Conservation (phyloP, 2,329 filamentous ascomycete species). For the Alternaria solani region DNA sequence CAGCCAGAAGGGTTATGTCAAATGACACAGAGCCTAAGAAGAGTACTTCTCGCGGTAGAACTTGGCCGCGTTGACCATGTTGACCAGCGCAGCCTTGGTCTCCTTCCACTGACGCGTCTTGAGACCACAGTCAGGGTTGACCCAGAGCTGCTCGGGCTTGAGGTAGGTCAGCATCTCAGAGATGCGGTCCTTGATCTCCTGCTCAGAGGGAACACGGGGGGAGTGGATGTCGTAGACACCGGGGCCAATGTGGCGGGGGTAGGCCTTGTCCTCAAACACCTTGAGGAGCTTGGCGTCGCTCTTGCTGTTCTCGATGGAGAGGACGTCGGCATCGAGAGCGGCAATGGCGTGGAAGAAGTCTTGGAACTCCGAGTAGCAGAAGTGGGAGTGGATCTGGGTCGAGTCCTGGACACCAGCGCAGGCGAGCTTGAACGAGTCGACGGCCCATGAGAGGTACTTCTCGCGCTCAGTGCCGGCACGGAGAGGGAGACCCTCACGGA, state of each 20-base stretch:
- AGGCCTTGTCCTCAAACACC: conserved; percentile 97
- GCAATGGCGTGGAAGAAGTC: conserved; percentile 99
- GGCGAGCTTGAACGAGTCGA: conserved; percentile 96
- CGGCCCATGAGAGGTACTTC: conserved; percentile 96
- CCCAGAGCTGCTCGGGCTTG: conserved; percentile 98
- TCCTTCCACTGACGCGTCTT: conserved; percentile 99
- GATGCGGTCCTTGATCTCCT: conserved; percentile 98
- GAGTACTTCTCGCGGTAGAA: conserved; percentile 90
- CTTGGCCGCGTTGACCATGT: conserved; percentile 99
- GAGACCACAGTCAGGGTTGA: conserved; percentile 98
- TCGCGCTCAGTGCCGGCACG: conserved; percentile 93
- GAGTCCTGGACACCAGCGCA: conserved; percentile 92
- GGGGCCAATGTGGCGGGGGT: conserved; percentile 97
- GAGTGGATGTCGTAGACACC: conserved; percentile 99
- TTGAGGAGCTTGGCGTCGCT: conserved; percentile 98
- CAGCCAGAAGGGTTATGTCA: conserved; percentile 27
- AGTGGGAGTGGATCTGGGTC: conserved; percentile 99
- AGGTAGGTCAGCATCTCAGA: conserved; percentile 96
- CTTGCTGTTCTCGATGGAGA: conserved; percentile 99
- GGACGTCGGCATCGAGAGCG: conserved; percentile 95
- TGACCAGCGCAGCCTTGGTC: conserved; percentile 93
- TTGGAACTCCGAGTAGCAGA: conserved; percentile 99
- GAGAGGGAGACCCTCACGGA: conserved; percentile 98
- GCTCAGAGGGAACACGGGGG: conserved; percentile 92
- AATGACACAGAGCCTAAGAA: conserved; percentile 57